Evolutionary conservation across 2,329 filamentous ascomycete species (phyloP).

Genomic region (Diaporthe sp.): DNA sequence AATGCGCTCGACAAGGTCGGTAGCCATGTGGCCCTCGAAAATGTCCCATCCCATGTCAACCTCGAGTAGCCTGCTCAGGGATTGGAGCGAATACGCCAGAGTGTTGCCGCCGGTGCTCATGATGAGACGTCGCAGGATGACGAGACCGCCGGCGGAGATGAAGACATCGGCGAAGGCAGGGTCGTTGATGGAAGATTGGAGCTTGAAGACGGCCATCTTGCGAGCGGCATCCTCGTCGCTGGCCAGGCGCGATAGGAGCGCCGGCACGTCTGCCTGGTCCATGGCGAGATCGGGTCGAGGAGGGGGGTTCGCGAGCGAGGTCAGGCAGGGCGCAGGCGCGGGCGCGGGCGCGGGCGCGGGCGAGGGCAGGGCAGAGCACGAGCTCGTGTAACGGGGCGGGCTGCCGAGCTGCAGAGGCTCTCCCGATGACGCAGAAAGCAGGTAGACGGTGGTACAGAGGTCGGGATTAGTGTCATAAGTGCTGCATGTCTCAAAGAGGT

Average conservation of each 20-base stretch:
- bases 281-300: slow-evolving; percentile 49
- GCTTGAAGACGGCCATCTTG: slow-evolving; percentile 99
- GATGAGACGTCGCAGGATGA: slow-evolving; percentile 83
- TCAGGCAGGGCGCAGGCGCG: neutral
- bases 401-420: slow-evolving; percentile 29
- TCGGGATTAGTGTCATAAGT: slow-evolving; percentile 28
- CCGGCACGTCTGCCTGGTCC: slow-evolving; percentile 76
- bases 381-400: slow-evolving; percentile 31
- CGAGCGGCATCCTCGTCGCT: slow-evolving; percentile 88
- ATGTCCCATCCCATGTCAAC: slow-evolving; percentile 98
- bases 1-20: slow-evolving; percentile 78
- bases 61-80: slow-evolving; percentile 86
- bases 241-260: slow-evolving; percentile 70
- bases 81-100: slow-evolving; percentile 92
- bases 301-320: neutral
- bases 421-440: slow-evolving; percentile 29
- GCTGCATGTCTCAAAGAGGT: slow-evolving; percentile 33
- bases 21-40: slow-evolving; percentile 71
- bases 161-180: slow-evolving; percentile 97
- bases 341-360: too few species aligned
- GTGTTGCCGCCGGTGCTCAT: slow-evolving; percentile 92
- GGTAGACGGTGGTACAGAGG: slow-evolving; percentile 29
- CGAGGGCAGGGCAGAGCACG: slow-evolving; percentile 24
- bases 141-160: slow-evolving; percentile 87
- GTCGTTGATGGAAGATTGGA: slow-evolving; percentile 94